A percentile compares a stretch with the other conserved stretches of the same genome.
phyloP scores from a whole-genome alignment of 495 filamentous ascomycete species.

The Melanomma pulvis-pyrius region DNA sequence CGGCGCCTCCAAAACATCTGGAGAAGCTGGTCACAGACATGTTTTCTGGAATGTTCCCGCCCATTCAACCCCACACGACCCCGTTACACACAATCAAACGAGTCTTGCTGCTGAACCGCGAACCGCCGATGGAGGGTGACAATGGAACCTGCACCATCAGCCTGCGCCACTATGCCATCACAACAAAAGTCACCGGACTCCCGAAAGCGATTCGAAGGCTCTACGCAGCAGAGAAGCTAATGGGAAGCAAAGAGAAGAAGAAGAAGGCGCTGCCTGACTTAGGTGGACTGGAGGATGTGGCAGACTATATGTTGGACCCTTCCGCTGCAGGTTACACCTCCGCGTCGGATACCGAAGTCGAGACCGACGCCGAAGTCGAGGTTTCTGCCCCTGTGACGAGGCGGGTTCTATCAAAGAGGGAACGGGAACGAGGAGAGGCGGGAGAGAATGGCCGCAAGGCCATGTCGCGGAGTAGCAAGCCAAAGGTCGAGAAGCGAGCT shows the following conservation, averaged over 20 bases:
- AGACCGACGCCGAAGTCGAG: constrained; percentile 95
- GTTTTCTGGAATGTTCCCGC: constrained; percentile 95
- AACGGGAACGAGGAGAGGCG: constrained; percentile 44
- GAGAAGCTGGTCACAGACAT: constrained; percentile 91
- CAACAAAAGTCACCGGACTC: constrained; percentile 79
- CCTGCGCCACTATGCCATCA: constrained; percentile 93
- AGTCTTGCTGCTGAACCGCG: constrained; percentile 86
- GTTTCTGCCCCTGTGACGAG: constrained; percentile 73
- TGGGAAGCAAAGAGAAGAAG: constrained; percentile 64
- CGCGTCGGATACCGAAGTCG: constrained; percentile 86
- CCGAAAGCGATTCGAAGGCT: constrained; percentile 81
- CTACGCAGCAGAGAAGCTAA: constrained; percentile 79
- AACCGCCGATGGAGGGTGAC: constrained; percentile 46
- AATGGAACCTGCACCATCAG: constrained; percentile 74
- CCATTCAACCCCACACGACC: constrained; percentile 88
- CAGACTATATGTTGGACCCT: constrained; percentile 88
- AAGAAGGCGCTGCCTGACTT: constrained; percentile 78
- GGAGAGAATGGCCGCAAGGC: constrained; percentile 41
- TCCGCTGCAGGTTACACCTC: constrained; percentile 86
- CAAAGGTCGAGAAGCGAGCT: constrained; percentile 73
- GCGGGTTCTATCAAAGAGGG: constrained; percentile 67
- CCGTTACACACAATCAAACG: constrained; percentile 86
- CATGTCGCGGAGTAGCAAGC: constrained; percentile 38
- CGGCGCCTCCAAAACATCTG: constrained; percentile 73
- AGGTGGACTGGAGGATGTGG: constrained; percentile 86